phyloP scores from a whole-genome alignment of 495 filamentous ascomycete genomes.

The Penicillium ochrochloron region DNA sequence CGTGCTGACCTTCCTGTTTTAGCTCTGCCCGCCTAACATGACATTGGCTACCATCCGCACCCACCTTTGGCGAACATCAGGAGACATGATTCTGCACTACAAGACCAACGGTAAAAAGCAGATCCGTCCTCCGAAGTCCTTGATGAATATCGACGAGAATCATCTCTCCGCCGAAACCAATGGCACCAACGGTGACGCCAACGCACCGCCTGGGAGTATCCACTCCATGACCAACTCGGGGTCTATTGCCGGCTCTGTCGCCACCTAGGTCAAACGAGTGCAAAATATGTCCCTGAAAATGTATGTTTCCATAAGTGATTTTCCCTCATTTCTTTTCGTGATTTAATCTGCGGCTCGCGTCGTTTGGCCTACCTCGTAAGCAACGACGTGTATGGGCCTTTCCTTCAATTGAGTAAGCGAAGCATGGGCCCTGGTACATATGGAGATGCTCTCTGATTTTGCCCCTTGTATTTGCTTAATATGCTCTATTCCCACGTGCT shows the following conservation, averaged over 20 bases:
- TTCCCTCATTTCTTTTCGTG: slow-evolving; percentile 11
- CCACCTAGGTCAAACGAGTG: slow-evolving; percentile 19
- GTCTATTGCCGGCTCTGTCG: slow-evolving; percentile 38
- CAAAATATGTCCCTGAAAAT: background rate
- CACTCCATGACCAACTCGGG: slow-evolving; percentile 45
- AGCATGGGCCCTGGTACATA: slow-evolving; percentile 27
- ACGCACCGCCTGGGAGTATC: slow-evolving; percentile 38
- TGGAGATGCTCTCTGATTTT: slow-evolving; percentile 25
- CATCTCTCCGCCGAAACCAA: slow-evolving; percentile 15
- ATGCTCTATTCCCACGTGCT: slow-evolving; percentile 12
- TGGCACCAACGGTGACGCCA: slow-evolving; percentile 30
- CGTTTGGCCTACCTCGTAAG: background rate
- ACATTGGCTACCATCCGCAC: slow-evolving; percentile 88
- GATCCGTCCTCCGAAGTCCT: slow-evolving; percentile 34
- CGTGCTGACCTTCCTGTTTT: slow-evolving; percentile 19
- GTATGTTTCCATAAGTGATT: slow-evolving; percentile 12
- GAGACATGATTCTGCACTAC: slow-evolving; percentile 88
- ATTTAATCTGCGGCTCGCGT: background rate
- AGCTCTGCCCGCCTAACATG: slow-evolving; percentile 74
- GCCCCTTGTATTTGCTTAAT: slow-evolving; percentile 19
- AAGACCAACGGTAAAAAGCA: slow-evolving; percentile 81
- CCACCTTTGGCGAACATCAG: slow-evolving; percentile 89
- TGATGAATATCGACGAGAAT: slow-evolving; percentile 28
- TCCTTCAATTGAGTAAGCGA: slow-evolving; percentile 12
- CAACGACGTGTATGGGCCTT: background rate